Evolutionary conservation across 306 rosid species (phyloP), one percentile per base, ranked within the genome.

Genomic region (Mimosa pudica): DNA sequence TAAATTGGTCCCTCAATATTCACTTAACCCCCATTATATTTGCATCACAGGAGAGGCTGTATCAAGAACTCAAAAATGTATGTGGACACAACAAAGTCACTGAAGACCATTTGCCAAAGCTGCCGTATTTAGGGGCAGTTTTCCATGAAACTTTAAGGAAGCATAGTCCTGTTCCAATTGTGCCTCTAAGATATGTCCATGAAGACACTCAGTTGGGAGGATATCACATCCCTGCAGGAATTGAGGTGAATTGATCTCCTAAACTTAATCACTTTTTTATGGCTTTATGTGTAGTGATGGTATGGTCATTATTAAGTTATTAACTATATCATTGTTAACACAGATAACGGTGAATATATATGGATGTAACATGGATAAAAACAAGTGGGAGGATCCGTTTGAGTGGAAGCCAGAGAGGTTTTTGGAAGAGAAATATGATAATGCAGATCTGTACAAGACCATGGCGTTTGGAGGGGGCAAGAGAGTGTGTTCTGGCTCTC

Each of bases 381-480:
- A 85, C 1, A 77, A 16, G 70, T 96, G 99, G 99, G 94, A 96
- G 71, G 82, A 78, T 63, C 96, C 98, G 0, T 67, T 83, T 6
- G 73, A 85, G 78, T 96, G 98, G 98, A 87, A 63, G 48, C 99
- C 99, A 0, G 98, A 96, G 89, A 91, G 99, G 63, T 96, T 96
- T 86, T 81, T 93, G 11, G 93, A 90, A 7, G 86, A 81, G 78
- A 89, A 86, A 63, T 89, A 84, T 64, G 99, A 91, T 8, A 45
- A 80, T 0, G 57, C 65, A 80, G 99, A 96, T 81, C 65, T 93
- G 89, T 75, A 89, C 87, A 96, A 90, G 90, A 96, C 98, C 0
- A 91, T 93, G 98, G 91, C 99, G 2, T 96, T 96, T 78, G 98
- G 99, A 69, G 92, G 89, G n/a, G 99, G 99, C 72, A 93, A 90